phyloP scores from a whole-genome alignment of 176 grass and related monocot species.

The maize (Zea mays) region Zm-B73-REFERENCE-NAM-5.0 NC_050099.1:152865501-152866000 shows the following conservation, averaged over 20 bases:
- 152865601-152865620: background rate
- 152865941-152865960: no score
- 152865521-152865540: conserved; percentile 74
- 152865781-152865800: conserved; percentile 63
- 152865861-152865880: no score
- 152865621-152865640: background rate
- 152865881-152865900: no score
- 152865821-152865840: conserved; percentile 41
- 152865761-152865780: conserved; percentile 29
- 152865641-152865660: background rate
- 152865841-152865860: conserved; percentile 22
- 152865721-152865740: conserved; percentile 24
- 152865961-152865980: no score
- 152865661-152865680: background rate
- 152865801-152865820: conserved; percentile 42
- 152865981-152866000: no score
- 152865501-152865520: conserved; percentile 75
- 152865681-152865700: background rate
- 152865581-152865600: background rate
- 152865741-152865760: conserved; percentile 33
- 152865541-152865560: background rate
- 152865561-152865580: background rate
- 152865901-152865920: no score
- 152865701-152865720: background rate
- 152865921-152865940: no score